Evolutionary conservation across 768 basidiomycete species (phyloP).

Genomic region (Baorangia bicolor): DNA sequence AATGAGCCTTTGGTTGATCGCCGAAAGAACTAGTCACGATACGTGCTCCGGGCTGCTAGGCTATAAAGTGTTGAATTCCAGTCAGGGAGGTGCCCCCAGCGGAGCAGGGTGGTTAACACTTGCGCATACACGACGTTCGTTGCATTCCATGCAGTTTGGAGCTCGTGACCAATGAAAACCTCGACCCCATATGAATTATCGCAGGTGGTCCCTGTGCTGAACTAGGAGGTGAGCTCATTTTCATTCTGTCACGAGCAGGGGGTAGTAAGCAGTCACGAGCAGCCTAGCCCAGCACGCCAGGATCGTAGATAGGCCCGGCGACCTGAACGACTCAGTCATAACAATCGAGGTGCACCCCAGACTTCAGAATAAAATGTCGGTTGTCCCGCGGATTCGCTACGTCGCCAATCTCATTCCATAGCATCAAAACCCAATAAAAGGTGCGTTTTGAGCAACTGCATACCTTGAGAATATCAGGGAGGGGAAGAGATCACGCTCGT

Average conservation of each 20-base stretch:
- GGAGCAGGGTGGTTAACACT: not conserved
- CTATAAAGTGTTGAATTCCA: conserved; percentile 30
- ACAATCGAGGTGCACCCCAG: not conserved
- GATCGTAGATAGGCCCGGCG: not conserved
- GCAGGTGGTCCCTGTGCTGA: not conserved
- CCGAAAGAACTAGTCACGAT: conserved; percentile 52
- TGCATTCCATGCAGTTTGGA: not conserved
- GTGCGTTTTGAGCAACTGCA: no score
- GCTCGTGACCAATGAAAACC: not conserved
- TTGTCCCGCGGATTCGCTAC: no score
- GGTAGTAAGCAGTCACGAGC: not conserved
- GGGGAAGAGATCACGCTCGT: no score
- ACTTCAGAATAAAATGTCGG: not conserved
- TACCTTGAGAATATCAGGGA: no score
- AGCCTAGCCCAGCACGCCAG: not conserved
- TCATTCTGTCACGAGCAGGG: not conserved
- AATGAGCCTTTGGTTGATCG: not conserved
- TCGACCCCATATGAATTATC: not conserved
- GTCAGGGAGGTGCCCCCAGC: not conserved
- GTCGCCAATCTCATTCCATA: no score
- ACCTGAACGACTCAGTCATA: not conserved
- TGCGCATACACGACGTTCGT: not conserved
- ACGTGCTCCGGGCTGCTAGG: conserved; percentile 40
- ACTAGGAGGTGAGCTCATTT: not conserved
- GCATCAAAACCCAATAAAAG: no score